Evolutionary conservation across 2,329 filamentous ascomycete species (phyloP).

Genomic region (Daldinia eschscholtzii): DNA sequence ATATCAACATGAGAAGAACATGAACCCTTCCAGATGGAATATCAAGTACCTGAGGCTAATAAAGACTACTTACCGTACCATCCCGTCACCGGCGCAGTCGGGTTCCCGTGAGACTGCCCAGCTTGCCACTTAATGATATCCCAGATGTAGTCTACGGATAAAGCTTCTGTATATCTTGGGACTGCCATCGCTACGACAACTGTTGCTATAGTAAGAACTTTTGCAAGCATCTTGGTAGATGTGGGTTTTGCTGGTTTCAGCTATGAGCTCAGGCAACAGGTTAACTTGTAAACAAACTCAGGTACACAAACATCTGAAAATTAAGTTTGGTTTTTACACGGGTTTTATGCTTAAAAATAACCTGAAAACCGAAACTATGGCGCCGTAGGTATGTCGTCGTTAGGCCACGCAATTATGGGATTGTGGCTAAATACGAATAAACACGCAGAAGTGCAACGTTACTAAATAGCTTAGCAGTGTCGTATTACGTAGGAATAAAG

Average conservation of each 20-base stretch:
- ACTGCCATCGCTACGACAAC: not conserved
- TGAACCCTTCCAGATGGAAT: no score
- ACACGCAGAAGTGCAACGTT: not conserved
- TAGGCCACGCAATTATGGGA: not conserved
- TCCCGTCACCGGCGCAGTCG: constrained; percentile 3
- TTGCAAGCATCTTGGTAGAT: not conserved
- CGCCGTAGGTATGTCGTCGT: not conserved
- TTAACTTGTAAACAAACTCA: not conserved
- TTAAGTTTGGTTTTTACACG: not conserved
- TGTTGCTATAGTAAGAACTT: not conserved
- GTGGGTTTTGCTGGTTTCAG: not conserved
- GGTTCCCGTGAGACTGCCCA: constrained; percentile 26
- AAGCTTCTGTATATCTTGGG: not conserved
- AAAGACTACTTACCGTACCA: constrained; percentile 21
- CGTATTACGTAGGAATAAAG: not conserved
- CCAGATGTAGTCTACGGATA: constrained; percentile 28
- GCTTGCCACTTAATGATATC: constrained; percentile 27
- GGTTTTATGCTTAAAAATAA: not conserved
- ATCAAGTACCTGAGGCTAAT: not conserved
- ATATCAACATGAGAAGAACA: not conserved
- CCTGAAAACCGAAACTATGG: not conserved
- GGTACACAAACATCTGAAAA: not conserved
- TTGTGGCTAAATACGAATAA: constrained; percentile 6
- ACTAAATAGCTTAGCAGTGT: not conserved
- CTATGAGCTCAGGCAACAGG: not conserved